Conservation (phyloP, 176 grass and related monocot species). For the Panicum miliaceum region DNA sequence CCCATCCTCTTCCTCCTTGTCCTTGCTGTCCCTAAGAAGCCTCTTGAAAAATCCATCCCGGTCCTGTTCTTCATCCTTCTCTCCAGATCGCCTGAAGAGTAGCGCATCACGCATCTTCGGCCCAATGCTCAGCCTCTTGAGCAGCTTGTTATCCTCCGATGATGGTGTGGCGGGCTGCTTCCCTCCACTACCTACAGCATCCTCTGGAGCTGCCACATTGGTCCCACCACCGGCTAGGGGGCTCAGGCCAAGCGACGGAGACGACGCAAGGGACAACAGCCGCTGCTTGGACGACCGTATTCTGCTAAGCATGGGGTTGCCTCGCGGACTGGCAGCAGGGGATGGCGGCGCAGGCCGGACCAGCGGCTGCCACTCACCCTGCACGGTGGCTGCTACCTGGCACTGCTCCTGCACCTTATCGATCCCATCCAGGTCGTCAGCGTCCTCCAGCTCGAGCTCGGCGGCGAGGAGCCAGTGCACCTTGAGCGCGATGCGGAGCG, state of each 20-base stretch:
- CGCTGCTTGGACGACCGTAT: conserved; percentile 90
- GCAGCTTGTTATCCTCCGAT: conserved; percentile 89
- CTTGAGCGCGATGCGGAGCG: conserved; percentile 90
- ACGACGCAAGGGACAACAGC: conserved; percentile 75
- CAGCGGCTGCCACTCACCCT: conserved; percentile 75
- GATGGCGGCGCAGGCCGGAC: conserved; percentile 53
- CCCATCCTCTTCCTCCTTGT: conserved; percentile 80
- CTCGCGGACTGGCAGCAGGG: conserved; percentile 63
- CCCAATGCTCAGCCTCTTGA: conserved; percentile 85
- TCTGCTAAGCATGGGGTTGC: conserved; percentile 85
- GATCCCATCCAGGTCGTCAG: conserved; percentile 71
- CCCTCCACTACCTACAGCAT: conserved; percentile 44
- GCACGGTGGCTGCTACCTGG: conserved; percentile 78
- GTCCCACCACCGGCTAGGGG: conserved; percentile 31
- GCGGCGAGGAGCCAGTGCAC: conserved; percentile 95
- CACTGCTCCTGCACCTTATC: conserved; percentile 88
- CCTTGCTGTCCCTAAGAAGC: conserved; percentile 79
- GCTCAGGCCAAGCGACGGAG: conserved; percentile 57
- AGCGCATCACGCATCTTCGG: conserved; percentile 84
- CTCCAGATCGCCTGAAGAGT: conserved; percentile 79
- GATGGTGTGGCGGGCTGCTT: conserved; percentile 56
- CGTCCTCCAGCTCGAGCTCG: conserved; percentile 90
- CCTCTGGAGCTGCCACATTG: conserved; percentile 45
- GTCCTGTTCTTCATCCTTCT: conserved; percentile 85
- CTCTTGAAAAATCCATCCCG: conserved; percentile 94